Percentiles rank a stretch among this genome's conserved stretches.
Conservation (phyloP, 2,329 filamentous ascomycete genomes). For the Diplodia intermedia region DNA sequence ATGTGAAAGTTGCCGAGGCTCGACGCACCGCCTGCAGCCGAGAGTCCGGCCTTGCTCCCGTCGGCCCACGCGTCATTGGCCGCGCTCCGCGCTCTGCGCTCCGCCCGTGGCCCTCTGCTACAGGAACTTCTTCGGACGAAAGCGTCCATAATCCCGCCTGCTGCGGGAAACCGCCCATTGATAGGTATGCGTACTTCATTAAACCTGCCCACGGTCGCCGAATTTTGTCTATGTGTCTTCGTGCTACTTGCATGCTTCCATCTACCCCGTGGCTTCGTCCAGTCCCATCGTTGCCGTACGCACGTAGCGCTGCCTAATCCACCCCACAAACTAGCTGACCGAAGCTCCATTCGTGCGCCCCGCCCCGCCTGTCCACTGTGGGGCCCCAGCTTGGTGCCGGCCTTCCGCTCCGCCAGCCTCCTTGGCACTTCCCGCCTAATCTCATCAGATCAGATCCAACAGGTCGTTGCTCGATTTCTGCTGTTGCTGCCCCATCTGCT, state of each 20-base stretch:
- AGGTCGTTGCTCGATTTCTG: constrained; percentile 29
- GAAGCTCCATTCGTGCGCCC: constrained; percentile 23
- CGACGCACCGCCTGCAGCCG: constrained; percentile 11
- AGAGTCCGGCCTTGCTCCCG: not conserved
- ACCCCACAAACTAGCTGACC: not conserved
- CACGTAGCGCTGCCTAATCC: constrained; percentile 9
- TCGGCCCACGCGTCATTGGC: constrained; percentile 12
- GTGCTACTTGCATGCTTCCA: constrained; percentile 22
- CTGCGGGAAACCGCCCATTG: not conserved
- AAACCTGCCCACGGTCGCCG: constrained; percentile 4
- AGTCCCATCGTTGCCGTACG: constrained; percentile 2
- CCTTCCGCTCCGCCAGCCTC: constrained; percentile 25
- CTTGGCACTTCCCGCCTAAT: constrained; percentile 13
- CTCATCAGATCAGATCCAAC: constrained; percentile 32
- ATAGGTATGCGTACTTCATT: not conserved
- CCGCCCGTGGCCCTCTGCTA: constrained; percentile 5
- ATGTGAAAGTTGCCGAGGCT: constrained; percentile 30
- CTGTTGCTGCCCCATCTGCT: constrained; percentile 29
- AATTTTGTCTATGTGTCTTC: constrained; percentile 23
- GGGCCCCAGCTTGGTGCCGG: constrained; percentile 8
- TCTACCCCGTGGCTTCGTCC: constrained; percentile 19
- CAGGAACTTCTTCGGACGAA: constrained; percentile 14
- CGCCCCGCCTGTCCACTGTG: constrained; percentile 25
- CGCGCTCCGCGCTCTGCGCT: constrained; percentile 5
- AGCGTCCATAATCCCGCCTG: not conserved